phyloP scores from a whole-genome alignment of 1,284 basidiomycete genomes.

The Melanopsichium pennsylvanicum region DNA sequence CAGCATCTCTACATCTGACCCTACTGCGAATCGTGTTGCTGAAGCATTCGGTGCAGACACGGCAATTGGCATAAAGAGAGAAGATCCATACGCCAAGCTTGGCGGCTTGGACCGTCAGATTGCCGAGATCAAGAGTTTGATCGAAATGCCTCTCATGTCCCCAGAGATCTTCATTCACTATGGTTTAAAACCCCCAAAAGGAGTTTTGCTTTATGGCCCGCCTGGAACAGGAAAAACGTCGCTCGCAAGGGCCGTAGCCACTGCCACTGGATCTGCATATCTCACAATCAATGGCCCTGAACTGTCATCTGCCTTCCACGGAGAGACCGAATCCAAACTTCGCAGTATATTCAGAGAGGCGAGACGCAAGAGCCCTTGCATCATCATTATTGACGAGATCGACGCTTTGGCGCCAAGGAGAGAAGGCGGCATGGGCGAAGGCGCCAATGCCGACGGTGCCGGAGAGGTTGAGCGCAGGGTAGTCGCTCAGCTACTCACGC shows the following conservation, averaged over 20 bases:
- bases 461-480: slow-evolving; percentile 91
- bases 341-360: slow-evolving; percentile 89
- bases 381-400: slow-evolving; percentile 94
- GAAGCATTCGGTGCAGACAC: no score
- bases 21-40: not conserved
- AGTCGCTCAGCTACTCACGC: slow-evolving; percentile 90
- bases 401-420: slow-evolving; percentile 90
- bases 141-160: slow-evolving; percentile 89
- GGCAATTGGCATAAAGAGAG: no score
- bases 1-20: slow-evolving; percentile 56
- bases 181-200: slow-evolving; percentile 69
- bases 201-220: slow-evolving; percentile 64
- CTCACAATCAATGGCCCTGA: slow-evolving; percentile 85
- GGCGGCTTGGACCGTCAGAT: slow-evolving; percentile 91
- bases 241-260: slow-evolving; percentile 59
- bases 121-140: slow-evolving; percentile 84
- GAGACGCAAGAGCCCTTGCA: slow-evolving; percentile 76
- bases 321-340: slow-evolving; percentile 91
- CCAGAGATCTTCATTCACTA: slow-evolving; percentile 90
- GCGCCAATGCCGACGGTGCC: slow-evolving; percentile 65
- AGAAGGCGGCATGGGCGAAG: slow-evolving; percentile 85
- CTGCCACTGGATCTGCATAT: slow-evolving; percentile 55
- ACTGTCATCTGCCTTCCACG: slow-evolving; percentile 91
- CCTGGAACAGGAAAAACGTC: slow-evolving; percentile 66
- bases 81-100: slow-evolving; percentile 72